Evolutionary conservation across 2,329 filamentous ascomycete genomes (phyloP).

Genomic region (Fusarium secorum): DNA sequence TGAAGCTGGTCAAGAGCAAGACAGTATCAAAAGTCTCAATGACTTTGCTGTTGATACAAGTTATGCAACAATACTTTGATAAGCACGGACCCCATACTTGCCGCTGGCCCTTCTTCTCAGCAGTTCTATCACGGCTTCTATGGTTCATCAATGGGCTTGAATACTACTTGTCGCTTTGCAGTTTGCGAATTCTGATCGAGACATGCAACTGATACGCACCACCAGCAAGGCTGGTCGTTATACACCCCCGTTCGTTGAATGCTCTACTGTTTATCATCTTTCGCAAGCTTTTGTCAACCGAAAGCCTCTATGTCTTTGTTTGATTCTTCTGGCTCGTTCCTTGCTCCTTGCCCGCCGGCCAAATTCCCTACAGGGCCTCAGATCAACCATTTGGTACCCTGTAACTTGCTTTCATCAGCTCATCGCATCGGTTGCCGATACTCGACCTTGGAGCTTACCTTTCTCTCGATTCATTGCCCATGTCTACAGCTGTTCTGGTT

Average conservation of each 20-base stretch:
- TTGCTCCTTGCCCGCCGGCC: neutral
- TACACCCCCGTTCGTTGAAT: no score
- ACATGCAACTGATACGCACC: neutral
- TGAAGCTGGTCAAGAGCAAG: neutral
- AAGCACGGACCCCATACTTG: neutral
- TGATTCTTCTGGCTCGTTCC: conserved; percentile 26
- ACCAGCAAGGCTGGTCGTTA: neutral
- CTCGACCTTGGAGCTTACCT: neutral
- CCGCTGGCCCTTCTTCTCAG: neutral
- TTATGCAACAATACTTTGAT: neutral
- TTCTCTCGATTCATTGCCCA: conserved; percentile 4
- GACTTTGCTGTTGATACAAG: neutral
- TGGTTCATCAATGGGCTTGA: neutral
- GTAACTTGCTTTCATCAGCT: neutral
- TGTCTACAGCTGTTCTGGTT: conserved; percentile 22
- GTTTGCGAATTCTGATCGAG: neutral
- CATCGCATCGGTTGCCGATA: neutral
- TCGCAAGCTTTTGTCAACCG: neutral
- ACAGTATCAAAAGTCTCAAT: neutral
- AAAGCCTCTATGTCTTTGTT: conserved; percentile 15
- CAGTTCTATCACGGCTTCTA: neutral
- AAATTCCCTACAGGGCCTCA: conserved; percentile 9
- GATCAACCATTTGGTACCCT: neutral
- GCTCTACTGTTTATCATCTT: neutral
- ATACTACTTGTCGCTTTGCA: neutral